A percentile compares a stretch with the other conserved stretches of the same genome.
Evolutionary conservation across 176 grass and related monocot genomes (phyloP).

Genomic region (Secale cereale): DNA sequence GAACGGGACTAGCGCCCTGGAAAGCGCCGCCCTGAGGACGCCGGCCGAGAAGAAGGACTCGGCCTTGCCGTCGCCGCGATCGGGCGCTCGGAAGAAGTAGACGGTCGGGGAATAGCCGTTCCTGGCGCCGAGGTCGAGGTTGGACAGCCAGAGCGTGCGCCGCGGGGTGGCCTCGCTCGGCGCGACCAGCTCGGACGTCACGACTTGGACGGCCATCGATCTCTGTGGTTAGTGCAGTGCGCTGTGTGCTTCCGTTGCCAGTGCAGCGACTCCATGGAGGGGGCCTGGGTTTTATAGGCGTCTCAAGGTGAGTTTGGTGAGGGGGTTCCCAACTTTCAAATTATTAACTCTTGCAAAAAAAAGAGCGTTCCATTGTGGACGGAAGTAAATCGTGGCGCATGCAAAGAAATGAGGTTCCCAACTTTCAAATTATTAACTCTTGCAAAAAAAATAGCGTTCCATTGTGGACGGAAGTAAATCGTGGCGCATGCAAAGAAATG

Average conservation of each 20-base stretch:
- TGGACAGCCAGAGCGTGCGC: conserved; percentile 55
- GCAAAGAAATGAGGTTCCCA: too few species aligned
- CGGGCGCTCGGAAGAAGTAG: conserved; percentile 46
- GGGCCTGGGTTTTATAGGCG: conserved; percentile 19
- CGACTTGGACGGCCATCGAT: conserved; percentile 32
- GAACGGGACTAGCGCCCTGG: conserved; percentile 40
- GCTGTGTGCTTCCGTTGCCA: neutral
- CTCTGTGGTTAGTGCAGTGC: neutral
- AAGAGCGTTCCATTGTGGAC: too few species aligned
- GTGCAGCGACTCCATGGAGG: conserved; percentile 21
- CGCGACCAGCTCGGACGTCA: conserved; percentile 44
- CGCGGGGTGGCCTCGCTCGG: conserved; percentile 46
- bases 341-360: too few species aligned
- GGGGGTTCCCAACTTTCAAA: too few species aligned
- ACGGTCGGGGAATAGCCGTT: conserved; percentile 48
- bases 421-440: too few species aligned
- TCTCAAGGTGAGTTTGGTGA: too few species aligned
- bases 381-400: too few species aligned
- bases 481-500: too few species aligned
- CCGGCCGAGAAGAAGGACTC: conserved; percentile 42
- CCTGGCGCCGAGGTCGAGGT: conserved; percentile 55
- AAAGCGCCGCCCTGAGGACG: conserved; percentile 36
- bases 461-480: too few species aligned
- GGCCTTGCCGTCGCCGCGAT: too few species aligned
- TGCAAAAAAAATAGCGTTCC: too few species aligned